Evolutionary conservation across 2,329 filamentous ascomycete species (phyloP).

Genomic region (Colletotrichum sp.): DNA sequence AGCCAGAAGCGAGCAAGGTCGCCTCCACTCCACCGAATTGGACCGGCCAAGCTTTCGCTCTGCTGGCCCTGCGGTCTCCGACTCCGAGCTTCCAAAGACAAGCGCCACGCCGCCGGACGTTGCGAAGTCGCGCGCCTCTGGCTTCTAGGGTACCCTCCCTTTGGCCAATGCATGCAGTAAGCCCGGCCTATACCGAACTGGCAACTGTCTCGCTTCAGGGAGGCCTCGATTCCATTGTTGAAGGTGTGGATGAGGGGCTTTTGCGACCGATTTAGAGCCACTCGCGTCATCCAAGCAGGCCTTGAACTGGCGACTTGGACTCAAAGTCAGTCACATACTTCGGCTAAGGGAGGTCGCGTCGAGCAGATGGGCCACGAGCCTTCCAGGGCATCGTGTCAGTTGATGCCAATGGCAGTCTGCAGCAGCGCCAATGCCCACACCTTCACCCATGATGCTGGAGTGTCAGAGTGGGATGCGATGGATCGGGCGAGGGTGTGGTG

Average conservation of each 20-base stretch:
- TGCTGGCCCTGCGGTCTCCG: neutral
- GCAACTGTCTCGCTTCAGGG: neutral
- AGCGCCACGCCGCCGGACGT: constrained; percentile 1
- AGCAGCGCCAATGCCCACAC: neutral
- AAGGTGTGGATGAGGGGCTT: neutral
- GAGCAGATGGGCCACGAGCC: neutral
- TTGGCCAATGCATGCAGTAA: neutral
- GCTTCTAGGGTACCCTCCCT: neutral
- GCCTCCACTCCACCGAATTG: neutral
- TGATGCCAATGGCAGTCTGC: neutral
- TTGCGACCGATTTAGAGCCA: neutral
- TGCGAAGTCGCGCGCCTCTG: constrained; percentile 1
- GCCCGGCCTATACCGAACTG: constrained; percentile 2
- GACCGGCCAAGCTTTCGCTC: neutral
- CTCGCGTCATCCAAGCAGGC: neutral
- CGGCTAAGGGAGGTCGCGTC: neutral
- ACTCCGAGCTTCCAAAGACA: neutral
- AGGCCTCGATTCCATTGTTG: neutral
- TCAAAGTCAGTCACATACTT: neutral
- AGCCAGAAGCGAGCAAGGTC: constrained; percentile 12
- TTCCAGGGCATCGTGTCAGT: neutral
- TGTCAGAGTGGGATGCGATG: neutral
- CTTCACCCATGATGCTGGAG: neutral
- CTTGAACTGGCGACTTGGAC: neutral
- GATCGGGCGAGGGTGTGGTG: neutral